Percentiles rank a stretch among this genome's conserved stretches.
These are phyloP conservation scores for Xerocomus potaroensis DNA, from an alignment of 768 basidiomycete genomes.

Conservation along the genomic window DNA sequence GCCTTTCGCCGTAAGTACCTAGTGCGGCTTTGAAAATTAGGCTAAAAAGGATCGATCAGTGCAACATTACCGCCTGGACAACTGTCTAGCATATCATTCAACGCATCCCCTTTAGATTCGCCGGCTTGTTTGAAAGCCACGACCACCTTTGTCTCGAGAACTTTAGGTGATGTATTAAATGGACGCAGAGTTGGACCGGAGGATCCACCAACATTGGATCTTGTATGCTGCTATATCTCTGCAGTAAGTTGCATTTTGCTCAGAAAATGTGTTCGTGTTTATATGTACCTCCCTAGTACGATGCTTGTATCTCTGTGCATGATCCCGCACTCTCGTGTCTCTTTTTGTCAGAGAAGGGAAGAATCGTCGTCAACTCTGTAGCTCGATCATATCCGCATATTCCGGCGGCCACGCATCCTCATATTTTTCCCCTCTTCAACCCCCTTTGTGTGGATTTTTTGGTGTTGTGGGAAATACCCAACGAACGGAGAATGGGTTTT, in stretches of 20 bases:
- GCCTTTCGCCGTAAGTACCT: conserved; percentile 40
- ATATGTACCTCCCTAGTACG: conserved; percentile 6
- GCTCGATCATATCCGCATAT: conserved; percentile 52
- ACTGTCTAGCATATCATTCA: conserved; percentile 41
- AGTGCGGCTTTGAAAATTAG: not conserved
- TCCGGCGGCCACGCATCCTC: conserved; percentile 42
- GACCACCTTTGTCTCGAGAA: conserved; percentile 46
- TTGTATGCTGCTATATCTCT: conserved; percentile 46
- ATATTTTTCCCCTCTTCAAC: conserved; percentile 78
- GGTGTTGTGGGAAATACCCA: conserved; percentile 71
- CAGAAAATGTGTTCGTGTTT: not conserved
- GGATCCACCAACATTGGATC: conserved; percentile 49
- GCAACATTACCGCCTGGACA: conserved; percentile 45
- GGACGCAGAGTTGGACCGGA: conserved; percentile 39
- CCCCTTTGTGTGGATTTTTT: conserved; percentile 69
- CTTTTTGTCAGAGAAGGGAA: conserved; percentile 49
- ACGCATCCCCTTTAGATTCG: conserved; percentile 37
- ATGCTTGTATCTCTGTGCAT: conserved; percentile 15
- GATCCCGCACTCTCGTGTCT: conserved; percentile 35
- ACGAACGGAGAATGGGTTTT: conserved; percentile 57
- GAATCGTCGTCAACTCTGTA: conserved; percentile 34
- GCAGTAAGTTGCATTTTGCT: conserved; percentile 34
- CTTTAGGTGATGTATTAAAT: conserved; percentile 48
- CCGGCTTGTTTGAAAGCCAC: conserved; percentile 39
- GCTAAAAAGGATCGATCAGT: conserved; percentile 30